Evolutionary conservation across 495 filamentous ascomycete species (phyloP).

Genomic region (Zalerion maritima): DNA sequence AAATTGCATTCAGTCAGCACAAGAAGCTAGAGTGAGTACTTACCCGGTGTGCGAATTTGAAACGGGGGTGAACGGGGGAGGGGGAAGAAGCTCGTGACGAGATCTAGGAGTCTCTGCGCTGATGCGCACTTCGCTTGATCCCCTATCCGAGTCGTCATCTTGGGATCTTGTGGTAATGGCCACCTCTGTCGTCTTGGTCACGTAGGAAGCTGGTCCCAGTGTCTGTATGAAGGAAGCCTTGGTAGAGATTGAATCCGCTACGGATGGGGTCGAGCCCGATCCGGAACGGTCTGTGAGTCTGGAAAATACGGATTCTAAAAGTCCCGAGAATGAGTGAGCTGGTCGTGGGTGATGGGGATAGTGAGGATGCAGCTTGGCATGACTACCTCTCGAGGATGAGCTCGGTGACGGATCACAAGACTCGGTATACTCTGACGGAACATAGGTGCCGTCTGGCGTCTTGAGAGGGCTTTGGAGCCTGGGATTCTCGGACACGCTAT

Average conservation of each 20-base stretch:
- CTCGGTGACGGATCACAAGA: constrained; percentile 5
- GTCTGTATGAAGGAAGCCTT: constrained; percentile 16
- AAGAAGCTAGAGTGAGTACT: too few relatives aligned
- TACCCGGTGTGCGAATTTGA: too few relatives aligned
- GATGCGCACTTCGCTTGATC: constrained; percentile 22
- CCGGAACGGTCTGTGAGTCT: constrained; percentile 23
- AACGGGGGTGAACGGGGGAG: too few relatives aligned
- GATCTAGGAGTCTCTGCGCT: constrained; percentile 12
- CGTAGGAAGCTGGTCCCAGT: constrained; percentile 21
- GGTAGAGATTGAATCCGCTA: constrained; percentile 10
- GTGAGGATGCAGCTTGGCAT: too few relatives aligned
- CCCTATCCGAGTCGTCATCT: constrained; percentile 14
- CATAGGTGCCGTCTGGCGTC: neutral
- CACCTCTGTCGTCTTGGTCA: constrained; percentile 22
- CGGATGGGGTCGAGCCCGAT: constrained; percentile 16
- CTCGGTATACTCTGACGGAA: neutral
- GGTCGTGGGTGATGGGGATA: neutral
- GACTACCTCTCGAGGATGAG: constrained; percentile 13
- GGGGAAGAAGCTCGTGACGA: neutral
- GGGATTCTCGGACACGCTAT: too few relatives aligned
- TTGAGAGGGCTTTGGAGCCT: too few relatives aligned
- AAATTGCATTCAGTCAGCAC: constrained; percentile 10
- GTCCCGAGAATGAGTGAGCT: constrained; percentile 4
- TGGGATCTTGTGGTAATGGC: constrained; percentile 15
- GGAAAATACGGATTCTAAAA: constrained; percentile 26